Evolutionary conservation across 164 flowering plant species (phyloP).

Genomic region (Chimonanthus praecox): DNA sequence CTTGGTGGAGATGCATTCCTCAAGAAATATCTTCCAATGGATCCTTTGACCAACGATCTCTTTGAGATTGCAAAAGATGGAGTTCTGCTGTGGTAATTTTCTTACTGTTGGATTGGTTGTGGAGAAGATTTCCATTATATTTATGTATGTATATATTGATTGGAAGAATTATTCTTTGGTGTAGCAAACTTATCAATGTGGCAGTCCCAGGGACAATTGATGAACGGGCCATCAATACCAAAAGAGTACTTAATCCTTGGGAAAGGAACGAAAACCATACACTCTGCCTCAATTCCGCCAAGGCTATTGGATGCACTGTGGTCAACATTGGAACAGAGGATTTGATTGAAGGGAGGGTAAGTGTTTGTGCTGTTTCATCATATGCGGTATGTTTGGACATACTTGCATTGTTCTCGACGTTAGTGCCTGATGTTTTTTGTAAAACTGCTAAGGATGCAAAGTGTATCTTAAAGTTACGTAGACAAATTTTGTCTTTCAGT

Average conservation of each 20-base stretch:
- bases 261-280: conserved; percentile 85
- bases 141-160: background rate
- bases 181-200: conserved; percentile 83
- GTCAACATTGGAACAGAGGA: conserved; percentile 84
- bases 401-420: background rate
- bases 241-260: conserved; percentile 78
- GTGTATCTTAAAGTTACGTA: too few species aligned
- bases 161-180: conserved; percentile 12
- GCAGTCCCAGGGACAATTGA: conserved; percentile 88
- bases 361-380: conserved; percentile 3
- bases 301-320: conserved; percentile 83
- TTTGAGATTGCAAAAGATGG: conserved; percentile 90
- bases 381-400: background rate
- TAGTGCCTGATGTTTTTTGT: background rate
- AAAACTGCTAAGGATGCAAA: too few species aligned
- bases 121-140: background rate
- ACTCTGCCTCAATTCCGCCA: conserved; percentile 76
- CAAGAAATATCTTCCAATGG: conserved; percentile 63
- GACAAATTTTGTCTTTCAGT: too few species aligned
- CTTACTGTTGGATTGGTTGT: background rate
- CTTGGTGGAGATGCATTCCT: conserved; percentile 67
- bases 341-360: conserved; percentile 77
- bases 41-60: conserved; percentile 72
- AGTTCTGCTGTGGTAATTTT: conserved; percentile 70
- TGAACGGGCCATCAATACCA: conserved; percentile 78